Evolutionary conservation across 306 rosid species (phyloP).

Genomic region (Cucurbita moschata): DNA sequence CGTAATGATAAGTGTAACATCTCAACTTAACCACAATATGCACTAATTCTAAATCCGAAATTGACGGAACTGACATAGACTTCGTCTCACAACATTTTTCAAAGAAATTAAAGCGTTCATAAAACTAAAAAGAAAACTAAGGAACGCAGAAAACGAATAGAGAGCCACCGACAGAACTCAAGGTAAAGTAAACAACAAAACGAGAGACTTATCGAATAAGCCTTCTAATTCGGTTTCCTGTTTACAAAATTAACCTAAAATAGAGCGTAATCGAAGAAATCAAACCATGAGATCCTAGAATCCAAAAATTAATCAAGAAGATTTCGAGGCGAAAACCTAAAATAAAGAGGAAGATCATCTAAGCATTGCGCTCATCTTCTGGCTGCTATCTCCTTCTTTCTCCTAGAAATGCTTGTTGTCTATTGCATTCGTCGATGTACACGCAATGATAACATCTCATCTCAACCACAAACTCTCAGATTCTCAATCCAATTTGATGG

Average conservation of each 20-base stretch:
- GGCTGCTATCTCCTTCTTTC: neutral
- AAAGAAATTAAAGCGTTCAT: neutral
- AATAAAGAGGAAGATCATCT: slow-evolving; percentile 22
- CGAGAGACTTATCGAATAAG: neutral
- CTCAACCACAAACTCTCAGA: neutral
- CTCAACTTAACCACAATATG: neutral
- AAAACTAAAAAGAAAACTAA: neutral
- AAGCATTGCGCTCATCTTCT: slow-evolving; percentile 8
- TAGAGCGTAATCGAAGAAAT: neutral
- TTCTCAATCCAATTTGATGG: neutral
- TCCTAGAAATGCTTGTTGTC: neutral
- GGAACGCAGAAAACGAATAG: neutral
- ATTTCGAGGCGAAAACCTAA: slow-evolving; percentile 24
- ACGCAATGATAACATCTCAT: neutral
- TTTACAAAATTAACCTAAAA: neutral
- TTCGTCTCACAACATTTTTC: neutral
- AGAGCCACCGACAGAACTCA: neutral
- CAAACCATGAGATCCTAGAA: slow-evolving; percentile 9
- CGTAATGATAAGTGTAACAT: neutral
- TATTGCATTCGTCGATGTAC: neutral
- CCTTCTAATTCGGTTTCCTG: neutral
- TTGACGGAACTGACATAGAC: neutral
- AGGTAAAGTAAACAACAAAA: neutral
- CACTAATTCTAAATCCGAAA: neutral
- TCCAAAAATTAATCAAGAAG: neutral